phyloP scores from a whole-genome alignment of 345 rosid genomes.

The Moringa oleifera region DNA sequence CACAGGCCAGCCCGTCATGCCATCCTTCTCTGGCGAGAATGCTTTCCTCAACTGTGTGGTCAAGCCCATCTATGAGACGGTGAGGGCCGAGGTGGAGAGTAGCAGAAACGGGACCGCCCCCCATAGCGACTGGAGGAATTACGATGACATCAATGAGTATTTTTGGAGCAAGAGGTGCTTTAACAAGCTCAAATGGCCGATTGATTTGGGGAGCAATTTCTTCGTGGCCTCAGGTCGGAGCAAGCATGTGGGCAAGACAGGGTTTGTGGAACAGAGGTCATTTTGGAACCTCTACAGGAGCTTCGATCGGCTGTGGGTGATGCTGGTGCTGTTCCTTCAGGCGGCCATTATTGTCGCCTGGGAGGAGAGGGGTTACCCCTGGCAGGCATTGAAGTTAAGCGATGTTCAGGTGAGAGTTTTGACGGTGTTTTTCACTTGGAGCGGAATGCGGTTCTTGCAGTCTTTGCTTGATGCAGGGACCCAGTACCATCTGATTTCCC shows the following conservation, averaged over 20 bases:
- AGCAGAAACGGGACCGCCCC: conserved; percentile 94
- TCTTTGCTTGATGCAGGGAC: conserved; percentile 65
- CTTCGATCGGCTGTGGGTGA: conserved; percentile 87
- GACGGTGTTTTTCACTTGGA: conserved; percentile 82
- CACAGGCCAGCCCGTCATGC: conserved; percentile 81
- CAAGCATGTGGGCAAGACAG: conserved; percentile 86
- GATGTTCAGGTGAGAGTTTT: conserved; percentile 65
- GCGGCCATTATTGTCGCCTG: conserved; percentile 77
- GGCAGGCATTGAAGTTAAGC: conserved; percentile 44
- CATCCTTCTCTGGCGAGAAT: conserved; percentile 72
- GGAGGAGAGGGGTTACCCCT: conserved; percentile 48
- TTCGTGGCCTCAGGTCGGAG: conserved; percentile 48
- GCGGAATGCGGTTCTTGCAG: conserved; percentile 75
- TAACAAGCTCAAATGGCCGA: conserved; percentile 82
- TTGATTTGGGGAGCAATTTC: conserved; percentile 66
- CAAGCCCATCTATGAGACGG: conserved; percentile 72
- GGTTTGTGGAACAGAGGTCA: conserved; percentile 93
- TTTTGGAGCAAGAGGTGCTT: conserved; percentile 93
- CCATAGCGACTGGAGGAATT: conserved; percentile 87
- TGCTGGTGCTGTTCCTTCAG: conserved; percentile 71
- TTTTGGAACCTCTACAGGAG: conserved; percentile 83
- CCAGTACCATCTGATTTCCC: conserved; percentile 62
- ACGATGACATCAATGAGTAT: conserved; percentile 92
- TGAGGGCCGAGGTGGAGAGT: conserved; percentile 73
- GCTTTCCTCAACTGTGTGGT: conserved; percentile 67